Conservation (phyloP, 345 rosid species). For the Linum lewisii region DNA sequence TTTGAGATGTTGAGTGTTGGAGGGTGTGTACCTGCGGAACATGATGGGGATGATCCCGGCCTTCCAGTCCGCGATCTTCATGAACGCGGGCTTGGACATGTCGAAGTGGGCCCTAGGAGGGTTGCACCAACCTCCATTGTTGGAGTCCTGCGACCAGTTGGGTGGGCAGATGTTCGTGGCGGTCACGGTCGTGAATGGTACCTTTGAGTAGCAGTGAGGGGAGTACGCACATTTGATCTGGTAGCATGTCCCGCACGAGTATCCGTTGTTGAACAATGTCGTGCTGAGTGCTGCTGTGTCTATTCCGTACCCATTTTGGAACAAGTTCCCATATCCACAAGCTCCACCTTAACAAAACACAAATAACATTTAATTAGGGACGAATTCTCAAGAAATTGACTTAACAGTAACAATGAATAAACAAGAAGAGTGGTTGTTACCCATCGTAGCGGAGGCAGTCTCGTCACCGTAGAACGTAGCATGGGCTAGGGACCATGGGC, state of each 20-base stretch:
- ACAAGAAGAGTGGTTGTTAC: neutral
- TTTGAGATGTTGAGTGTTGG: too few relatives aligned
- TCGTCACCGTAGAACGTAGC: constrained; percentile 28
- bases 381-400: neutral
- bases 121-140: constrained; percentile 87
- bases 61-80: constrained; percentile 76
- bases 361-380: neutral
- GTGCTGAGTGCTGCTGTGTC: constrained; percentile 68
- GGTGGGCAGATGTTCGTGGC: constrained; percentile 88
- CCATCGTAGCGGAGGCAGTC: constrained; percentile 18
- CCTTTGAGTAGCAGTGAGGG: constrained; percentile 32
- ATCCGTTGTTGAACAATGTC: constrained; percentile 54
- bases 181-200: constrained; percentile 43
- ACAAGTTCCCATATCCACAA: constrained; percentile 73
- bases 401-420: neutral
- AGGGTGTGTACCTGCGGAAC: constrained; percentile 44
- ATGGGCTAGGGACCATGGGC: constrained; percentile 23
- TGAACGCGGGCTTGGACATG: constrained; percentile 81
- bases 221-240: constrained; percentile 56
- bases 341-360: constrained; percentile 49
- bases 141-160: constrained; percentile 47
- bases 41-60: constrained; percentile 74
- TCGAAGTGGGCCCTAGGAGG: constrained; percentile 80
- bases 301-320: constrained; percentile 54
- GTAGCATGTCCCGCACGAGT: constrained; percentile 71